phyloP scores from a whole-genome alignment of 352 stramenopile species.

The Saprolegnia parasitica region DNA sequence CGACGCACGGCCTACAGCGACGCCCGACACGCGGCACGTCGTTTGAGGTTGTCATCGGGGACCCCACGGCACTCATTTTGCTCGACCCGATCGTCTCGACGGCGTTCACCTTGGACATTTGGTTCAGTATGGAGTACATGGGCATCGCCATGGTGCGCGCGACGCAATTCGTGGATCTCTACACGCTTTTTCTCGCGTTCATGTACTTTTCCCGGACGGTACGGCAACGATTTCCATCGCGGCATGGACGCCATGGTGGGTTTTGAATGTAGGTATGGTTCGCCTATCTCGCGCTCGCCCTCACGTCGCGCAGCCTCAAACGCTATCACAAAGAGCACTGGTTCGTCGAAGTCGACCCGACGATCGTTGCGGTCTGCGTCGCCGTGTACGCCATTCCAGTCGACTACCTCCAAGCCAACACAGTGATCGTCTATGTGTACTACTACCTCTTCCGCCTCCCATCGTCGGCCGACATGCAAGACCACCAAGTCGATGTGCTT shows the following conservation, averaged over 20 bases:
- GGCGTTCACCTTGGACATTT: constrained; percentile 11
- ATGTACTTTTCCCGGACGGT: constrained; percentile 22
- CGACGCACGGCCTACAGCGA: background rate
- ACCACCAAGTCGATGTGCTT: constrained; percentile 7
- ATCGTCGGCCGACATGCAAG: background rate
- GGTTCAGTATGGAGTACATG: constrained; percentile 13
- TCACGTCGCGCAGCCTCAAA: background rate
- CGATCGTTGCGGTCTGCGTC: background rate
- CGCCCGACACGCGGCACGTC: background rate
- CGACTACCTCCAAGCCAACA: constrained; percentile 12
- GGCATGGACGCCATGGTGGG: too few species aligned
- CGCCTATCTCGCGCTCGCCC: background rate
- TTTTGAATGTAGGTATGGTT: background rate
- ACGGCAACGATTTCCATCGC: background rate
- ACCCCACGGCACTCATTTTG: background rate
- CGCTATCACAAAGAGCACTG: background rate
- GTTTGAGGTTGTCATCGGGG: constrained; percentile 11
- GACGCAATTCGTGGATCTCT: constrained; percentile 10
- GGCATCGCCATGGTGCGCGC: constrained; percentile 14
- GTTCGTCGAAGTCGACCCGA: constrained; percentile 3
- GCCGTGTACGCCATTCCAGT: background rate
- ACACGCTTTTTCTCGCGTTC: background rate
- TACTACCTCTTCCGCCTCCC: constrained; percentile 3
- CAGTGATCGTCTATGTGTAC: background rate
- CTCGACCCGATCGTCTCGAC: constrained; percentile 1